Evolutionary conservation across 2,329 filamentous ascomycete genomes (phyloP), one percentile per base, ranked within the genome.

Genomic region (Coniochaeta prunicola): DNA sequence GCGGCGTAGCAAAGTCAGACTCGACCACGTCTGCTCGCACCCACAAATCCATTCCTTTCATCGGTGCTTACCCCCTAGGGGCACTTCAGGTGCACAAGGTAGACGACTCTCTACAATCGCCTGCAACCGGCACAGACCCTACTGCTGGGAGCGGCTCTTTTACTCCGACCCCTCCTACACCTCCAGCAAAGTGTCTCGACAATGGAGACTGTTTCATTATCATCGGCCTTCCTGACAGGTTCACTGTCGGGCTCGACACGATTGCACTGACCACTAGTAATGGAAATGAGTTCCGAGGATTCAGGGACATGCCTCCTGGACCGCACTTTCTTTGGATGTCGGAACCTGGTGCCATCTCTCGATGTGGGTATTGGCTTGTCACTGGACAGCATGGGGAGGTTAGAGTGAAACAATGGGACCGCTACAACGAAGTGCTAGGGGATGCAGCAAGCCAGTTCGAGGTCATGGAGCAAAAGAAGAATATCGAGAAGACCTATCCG

Each of bases 311-410:
- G 28, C 81, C 83, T 0, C 66, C 73, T 0, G 85, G 85, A 0
- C 68, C 79, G 15, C 85, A 87, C 66, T 80, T 87, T 60, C 73
- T 86, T 59, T 87, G 83, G 83, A 77, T 80, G 30, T 75, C 83
- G 2, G 75, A 81, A 24, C 74, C 77, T 0, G 73, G 73, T 1
- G 73, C 74, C 19, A 72, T 76, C 19, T 80, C 81, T 1, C 77
- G 84, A 3, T 80, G 75, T 58, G 85, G 82, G 5, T 84, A 80
- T 66, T 87, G 84, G 83, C 74, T 86, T 58, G 68, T 77, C 48
- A 74, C 75, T 0, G 69, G 68, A 1, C 64, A 68, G 12, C 61
- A 61, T 3, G 64, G 73, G 15, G 68, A 66, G 4, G 71, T 78
- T 21, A 75, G 77, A 59, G 74, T 82, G 30, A 75, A 81, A 65